Evolutionary conservation across 805 yeast species (phyloP), one percentile per base, ranked within the genome.

Genomic region (Cyberlindnera maritima): DNA sequence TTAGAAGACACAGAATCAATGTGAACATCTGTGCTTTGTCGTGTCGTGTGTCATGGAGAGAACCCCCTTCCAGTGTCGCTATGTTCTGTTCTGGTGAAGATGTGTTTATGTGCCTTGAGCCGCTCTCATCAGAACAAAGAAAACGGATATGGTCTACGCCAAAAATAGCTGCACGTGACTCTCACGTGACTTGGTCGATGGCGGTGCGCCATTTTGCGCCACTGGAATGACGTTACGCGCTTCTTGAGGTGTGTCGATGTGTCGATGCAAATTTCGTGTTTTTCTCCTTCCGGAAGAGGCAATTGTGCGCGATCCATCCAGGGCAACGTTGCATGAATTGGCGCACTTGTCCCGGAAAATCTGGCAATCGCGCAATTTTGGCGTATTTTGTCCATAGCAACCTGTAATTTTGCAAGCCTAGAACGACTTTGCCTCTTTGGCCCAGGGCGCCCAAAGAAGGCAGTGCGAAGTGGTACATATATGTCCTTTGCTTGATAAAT

Each of bases 1-100:
- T 40, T 13, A 36, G 14, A 9, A 47, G 17, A 12, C 43, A 46
- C 6, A 49, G 35, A 13, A 34, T 13, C 14, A 39, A 15, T 4
- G 43, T 20, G 29, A 38, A 38, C 47, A 44, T 44, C 12, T 28
- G 31, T 28, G 31, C 11, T 12, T 28, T 28, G 31, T 28, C 28
- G 28, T 11, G 8, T 25, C 28, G 31, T 11, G n/a, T 4, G 31
- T 11, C n/a, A 14, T 12, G 31, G 31, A n/a, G 31, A 28, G n/a
- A 4, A 7, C 11, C 14, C n/a, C n/a, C 31, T 28, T 28, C 13
- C 31, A 28, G 5, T 6, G 31, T 28, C 31, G 4, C 18, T 29
- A 14, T 29, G 32, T 5, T 29, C 13, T 13, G 32, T 29, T 29
- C 13, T 28, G 31, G 13, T 28, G 31, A 28, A 28, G 31, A 28